A percentile compares a stretch with the other conserved stretches of the same genome.
Conservation (phyloP, 2,329 filamentous ascomycete species). For the Apiospora pterosperma region DNA sequence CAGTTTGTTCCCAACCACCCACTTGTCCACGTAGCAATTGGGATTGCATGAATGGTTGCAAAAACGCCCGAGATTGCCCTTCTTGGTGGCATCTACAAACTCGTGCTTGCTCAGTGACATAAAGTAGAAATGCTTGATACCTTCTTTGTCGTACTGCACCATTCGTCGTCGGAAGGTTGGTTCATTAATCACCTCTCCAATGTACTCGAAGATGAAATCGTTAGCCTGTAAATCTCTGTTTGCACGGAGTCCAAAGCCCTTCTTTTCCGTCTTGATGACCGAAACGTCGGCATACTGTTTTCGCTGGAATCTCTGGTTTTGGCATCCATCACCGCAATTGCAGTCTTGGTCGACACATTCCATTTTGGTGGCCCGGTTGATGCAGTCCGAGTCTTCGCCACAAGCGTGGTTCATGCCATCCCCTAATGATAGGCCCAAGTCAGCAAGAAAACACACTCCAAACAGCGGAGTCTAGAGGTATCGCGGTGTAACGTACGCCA, state of each 20-base stretch:
- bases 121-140: slow-evolving; percentile 99
- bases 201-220: slow-evolving; percentile 97
- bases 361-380: slow-evolving; percentile 97
- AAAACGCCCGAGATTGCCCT: slow-evolving; percentile 91
- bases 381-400: slow-evolving; percentile 95
- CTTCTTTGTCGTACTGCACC: slow-evolving; percentile 89
- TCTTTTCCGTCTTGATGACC: slow-evolving; percentile 97
- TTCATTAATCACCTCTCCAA: slow-evolving; percentile 97
- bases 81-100: slow-evolving; percentile 96
- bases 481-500: slow-evolving; percentile 68
- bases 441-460: slow-evolving; percentile 17
- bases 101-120: slow-evolving; percentile 97
- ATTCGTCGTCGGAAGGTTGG: slow-evolving; percentile 84
- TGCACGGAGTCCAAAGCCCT: slow-evolving; percentile 87
- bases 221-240: slow-evolving; percentile 73
- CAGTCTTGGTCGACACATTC: slow-evolving; percentile 83
- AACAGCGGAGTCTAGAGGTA: slow-evolving; percentile 8
- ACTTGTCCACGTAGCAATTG: slow-evolving; percentile 99
- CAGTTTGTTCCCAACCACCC: slow-evolving; percentile 95
- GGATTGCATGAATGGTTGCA: slow-evolving; percentile 99
- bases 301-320: slow-evolving; percentile 92
- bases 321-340: slow-evolving; percentile 81
- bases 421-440: slow-evolving; percentile 39
- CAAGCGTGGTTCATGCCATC: slow-evolving; percentile 76
- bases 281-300: slow-evolving; percentile 88